A percentile compares a stretch with the other conserved stretches of the same genome.
These are phyloP conservation scores for Marchantia paleacea DNA, from an alignment of 225 moss, liverwort and hornwort species.

Conservation along the genomic window DNA sequence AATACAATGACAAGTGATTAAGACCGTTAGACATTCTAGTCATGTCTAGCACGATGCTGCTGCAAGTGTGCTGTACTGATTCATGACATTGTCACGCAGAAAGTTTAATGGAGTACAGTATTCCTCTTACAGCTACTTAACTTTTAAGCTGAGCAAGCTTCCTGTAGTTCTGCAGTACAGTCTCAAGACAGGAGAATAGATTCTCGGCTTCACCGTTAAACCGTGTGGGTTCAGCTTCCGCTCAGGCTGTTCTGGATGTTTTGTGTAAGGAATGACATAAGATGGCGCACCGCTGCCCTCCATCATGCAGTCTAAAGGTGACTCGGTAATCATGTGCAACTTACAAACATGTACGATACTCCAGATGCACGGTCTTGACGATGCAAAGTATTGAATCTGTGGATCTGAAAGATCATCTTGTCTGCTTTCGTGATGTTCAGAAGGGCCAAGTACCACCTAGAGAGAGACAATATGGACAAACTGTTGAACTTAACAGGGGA, in stretches of 20 bases:
- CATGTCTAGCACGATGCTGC: too few relatives aligned
- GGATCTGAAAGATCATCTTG: background rate
- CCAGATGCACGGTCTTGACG: background rate
- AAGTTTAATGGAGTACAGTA: background rate
- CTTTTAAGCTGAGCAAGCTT: background rate
- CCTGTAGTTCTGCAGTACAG: background rate
- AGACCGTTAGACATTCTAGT: too few relatives aligned
- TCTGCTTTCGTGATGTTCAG: background rate
- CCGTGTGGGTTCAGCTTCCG: too few relatives aligned
- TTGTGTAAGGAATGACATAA: conserved; percentile 1
- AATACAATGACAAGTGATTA: too few relatives aligned
- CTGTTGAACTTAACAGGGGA: background rate
- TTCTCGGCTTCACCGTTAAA: background rate
- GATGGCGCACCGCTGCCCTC: background rate
- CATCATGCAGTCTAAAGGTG: background rate
- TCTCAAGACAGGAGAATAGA: background rate
- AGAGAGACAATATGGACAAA: conserved; percentile 1
- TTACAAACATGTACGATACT: background rate
- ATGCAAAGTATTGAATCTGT: background rate
- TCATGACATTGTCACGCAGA: background rate
- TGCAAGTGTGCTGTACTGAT: background rate
- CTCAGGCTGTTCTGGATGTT: background rate
- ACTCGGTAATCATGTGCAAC: background rate
- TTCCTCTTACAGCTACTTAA: background rate
- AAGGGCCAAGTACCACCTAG: background rate